Evolutionary conservation across 192 early-diverging fungal genomes (phyloP).

Genomic region (Pecoramyces ruminantium): DNA sequence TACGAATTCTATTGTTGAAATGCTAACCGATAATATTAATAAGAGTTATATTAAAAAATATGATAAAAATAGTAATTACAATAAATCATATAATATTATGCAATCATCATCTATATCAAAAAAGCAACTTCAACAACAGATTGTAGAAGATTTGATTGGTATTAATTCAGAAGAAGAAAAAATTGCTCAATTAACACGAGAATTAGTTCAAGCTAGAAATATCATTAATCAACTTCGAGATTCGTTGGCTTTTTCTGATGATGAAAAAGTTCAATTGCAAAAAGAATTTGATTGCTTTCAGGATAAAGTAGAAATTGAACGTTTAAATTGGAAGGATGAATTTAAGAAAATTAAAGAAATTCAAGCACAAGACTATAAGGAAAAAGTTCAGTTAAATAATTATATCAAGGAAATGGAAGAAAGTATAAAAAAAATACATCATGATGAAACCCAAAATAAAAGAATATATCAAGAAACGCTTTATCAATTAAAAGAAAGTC

Average conservation of each 20-base stretch:
- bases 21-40: background rate
- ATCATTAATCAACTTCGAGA: background rate
- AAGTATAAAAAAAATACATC: background rate
- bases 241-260: background rate
- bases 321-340: background rate
- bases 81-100: background rate
- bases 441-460: background rate
- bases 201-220: background rate
- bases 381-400: background rate
- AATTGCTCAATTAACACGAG: background rate
- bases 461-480: background rate
- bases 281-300: background rate
- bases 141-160: background rate
- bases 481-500: background rate
- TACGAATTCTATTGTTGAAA: background rate
- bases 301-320: background rate
- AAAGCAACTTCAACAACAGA: background rate
- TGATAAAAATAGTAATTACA: no score
- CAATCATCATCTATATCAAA: background rate
- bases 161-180: background rate
- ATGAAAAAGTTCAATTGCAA: background rate
- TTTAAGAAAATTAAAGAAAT: background rate
- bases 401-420: background rate
- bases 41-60: background rate
- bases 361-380: background rate